Evolutionary conservation across 179 eudicot species (phyloP), one percentile per base, ranked within the genome.

Genomic region (Beta corolliflora): DNA sequence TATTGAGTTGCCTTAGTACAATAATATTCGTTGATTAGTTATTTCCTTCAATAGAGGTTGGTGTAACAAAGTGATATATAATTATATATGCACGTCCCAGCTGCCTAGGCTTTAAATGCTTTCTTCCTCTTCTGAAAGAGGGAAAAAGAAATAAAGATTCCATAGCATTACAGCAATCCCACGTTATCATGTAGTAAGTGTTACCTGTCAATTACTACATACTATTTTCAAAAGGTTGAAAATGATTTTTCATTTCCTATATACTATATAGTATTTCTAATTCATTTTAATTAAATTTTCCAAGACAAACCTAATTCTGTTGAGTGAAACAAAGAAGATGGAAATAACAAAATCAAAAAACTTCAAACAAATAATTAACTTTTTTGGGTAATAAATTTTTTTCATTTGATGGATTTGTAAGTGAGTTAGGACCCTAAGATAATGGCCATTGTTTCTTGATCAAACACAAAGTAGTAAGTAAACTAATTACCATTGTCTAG

Each of bases 31-130:
- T 23, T 53, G 48, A 46, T 54, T 61, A 16, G n/a, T 29, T 54
- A 21, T 29, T 65, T 69, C 71, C 56, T 55, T 73, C 12, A 55
- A 79, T 56, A 66, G 48, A 56, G 21, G 59, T 72, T 75, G 71
- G 44, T 79, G 55, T 74, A 79, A 75, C 54, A 53, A 73, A 73
- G 44, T 71, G 36, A 14, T 52, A 73, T 52, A 31, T 18, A 73
- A 29, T 55, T 63, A 46, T 31, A 80, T 73, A 36, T 16, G 36
- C 29, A 46, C 55, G 8, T 13, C 23, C 41, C 21, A 50, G 46
- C 7, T 71, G 23, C 60, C 10, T 52, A 60, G 31, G 71, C 71
- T 60, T 36, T 72, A 59, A 80, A 79, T 79, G 70, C 48, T 13
- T 61, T 59, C 70, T 25, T 58, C 56, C 52, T 8, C 19, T 19